These are phyloP conservation scores for Aspergillaceae sp. DNA, from an alignment of 2,329 filamentous ascomycete genomes.

Conservation along the genomic window DNA sequence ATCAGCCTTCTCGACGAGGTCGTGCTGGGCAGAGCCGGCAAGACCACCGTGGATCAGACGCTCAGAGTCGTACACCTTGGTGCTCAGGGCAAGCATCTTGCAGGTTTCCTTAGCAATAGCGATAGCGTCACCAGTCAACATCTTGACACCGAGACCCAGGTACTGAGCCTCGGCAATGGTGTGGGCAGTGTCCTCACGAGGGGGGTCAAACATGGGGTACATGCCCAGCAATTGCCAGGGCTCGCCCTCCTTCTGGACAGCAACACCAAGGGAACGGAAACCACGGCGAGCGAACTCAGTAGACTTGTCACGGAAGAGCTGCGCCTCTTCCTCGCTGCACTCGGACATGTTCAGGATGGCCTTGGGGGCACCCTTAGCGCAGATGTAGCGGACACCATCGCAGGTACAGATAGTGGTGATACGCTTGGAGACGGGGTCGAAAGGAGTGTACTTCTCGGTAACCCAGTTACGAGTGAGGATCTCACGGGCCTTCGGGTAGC, in stretches of 20 bases:
- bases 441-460: conserved; percentile 62
- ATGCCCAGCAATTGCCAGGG: conserved; percentile 67
- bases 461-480: conserved; percentile 67
- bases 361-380: conserved; percentile 70
- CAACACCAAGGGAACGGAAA: conserved; percentile 72
- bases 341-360: conserved; percentile 62
- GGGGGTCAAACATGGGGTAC: conserved; percentile 73
- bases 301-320: conserved; percentile 63
- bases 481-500: conserved; percentile 68
- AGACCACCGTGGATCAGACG: conserved; percentile 70
- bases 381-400: conserved; percentile 61
- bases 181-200: conserved; percentile 68
- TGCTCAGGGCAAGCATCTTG: conserved; percentile 71
- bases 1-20: conserved; percentile 66
- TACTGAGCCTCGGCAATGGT: conserved; percentile 68
- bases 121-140: conserved; percentile 73
- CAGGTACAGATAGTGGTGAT: conserved; percentile 63
- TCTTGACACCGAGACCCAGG: conserved; percentile 70
- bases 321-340: conserved; percentile 56
- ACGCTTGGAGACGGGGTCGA: conserved; percentile 72
- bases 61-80: conserved; percentile 74
- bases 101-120: conserved; percentile 74
- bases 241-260: conserved; percentile 67
- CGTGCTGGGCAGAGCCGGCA: conserved; percentile 63
- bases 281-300: conserved; percentile 68